These are phyloP conservation scores for Coemansia sp. DNA, from an alignment of 192 early-diverging fungal species.

Conservation along the genomic window DNA sequence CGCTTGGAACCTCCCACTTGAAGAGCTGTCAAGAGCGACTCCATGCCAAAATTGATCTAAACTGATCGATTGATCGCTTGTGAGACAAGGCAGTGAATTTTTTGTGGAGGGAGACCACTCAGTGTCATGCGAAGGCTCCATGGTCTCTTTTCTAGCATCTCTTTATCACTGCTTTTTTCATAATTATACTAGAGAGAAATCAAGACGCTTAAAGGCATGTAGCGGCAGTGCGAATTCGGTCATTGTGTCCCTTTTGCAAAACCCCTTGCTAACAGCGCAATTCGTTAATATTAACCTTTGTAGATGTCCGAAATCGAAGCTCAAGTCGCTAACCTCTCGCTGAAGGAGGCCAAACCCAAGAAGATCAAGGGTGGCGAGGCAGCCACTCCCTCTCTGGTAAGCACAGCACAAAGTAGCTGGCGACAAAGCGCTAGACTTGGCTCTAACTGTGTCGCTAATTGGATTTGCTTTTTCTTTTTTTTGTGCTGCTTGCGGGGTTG, in stretches of 20 bases:
- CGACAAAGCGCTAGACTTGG: background rate
- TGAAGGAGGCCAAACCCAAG: conserved; percentile 36
- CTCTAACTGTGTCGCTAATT: background rate
- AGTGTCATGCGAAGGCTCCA: background rate
- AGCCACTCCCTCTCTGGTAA: conserved; percentile 24
- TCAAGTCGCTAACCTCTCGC: conserved; percentile 28
- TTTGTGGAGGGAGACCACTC: background rate
- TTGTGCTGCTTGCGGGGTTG: background rate
- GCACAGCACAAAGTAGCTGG: background rate
- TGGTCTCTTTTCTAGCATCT: background rate
- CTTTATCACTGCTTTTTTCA: background rate
- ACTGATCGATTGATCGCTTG: background rate
- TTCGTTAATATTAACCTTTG: background rate
- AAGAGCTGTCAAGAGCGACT: background rate
- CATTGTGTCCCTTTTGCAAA: background rate
- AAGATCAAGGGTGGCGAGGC: conserved; percentile 8
- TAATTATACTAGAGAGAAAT: background rate
- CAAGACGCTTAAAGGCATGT: background rate
- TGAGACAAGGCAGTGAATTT: background rate
- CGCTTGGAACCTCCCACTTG: background rate
- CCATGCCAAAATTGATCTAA: background rate
- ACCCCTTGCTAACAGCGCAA: background rate
- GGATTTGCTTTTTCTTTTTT: background rate
- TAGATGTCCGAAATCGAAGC: conserved; percentile 47
- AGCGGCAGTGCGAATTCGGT: background rate